Conservation (phyloP, 1,284 basidiomycete species). For the Sphagnurus paluster region DNA sequence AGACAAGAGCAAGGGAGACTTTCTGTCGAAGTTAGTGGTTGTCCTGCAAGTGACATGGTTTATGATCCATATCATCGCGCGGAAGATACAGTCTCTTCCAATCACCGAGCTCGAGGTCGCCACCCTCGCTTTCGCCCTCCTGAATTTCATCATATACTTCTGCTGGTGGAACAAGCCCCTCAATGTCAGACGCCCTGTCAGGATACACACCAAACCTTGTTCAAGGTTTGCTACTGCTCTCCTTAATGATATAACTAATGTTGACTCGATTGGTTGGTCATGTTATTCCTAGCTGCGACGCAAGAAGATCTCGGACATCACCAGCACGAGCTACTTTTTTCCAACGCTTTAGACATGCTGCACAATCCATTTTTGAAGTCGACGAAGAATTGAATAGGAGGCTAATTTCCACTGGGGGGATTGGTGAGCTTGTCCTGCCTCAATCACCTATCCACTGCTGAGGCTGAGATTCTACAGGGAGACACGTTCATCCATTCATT, state of each 20-base stretch:
- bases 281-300: too few relatives aligned
- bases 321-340: too few relatives aligned
- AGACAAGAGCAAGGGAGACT: conserved; percentile 15
- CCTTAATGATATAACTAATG: too few relatives aligned
- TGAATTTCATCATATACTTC: conserved; percentile 14
- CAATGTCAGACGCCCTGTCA: conserved; percentile 5
- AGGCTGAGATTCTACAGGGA: too few relatives aligned
- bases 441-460: too few relatives aligned
- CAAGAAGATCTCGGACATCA: too few relatives aligned
- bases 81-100: background rate
- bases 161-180: conserved; percentile 21
- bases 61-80: conserved; percentile 2
- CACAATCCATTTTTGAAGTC: too few relatives aligned
- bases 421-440: too few relatives aligned
- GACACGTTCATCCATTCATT: too few relatives aligned
- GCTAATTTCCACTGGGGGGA: too few relatives aligned
- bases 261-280: background rate
- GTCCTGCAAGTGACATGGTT: conserved; percentile 12
- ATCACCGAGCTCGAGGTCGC: conserved; percentile 13
- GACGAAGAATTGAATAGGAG: too few relatives aligned
- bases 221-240: background rate
- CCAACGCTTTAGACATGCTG: too few relatives aligned
- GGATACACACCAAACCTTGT: background rate
- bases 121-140: conserved; percentile 11
- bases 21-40: conserved; percentile 8